Evolutionary conservation across 352 stramenopile genomes (phyloP), one percentile per base, ranked within the genome.

Genomic region (Blastocystis sp.): DNA sequence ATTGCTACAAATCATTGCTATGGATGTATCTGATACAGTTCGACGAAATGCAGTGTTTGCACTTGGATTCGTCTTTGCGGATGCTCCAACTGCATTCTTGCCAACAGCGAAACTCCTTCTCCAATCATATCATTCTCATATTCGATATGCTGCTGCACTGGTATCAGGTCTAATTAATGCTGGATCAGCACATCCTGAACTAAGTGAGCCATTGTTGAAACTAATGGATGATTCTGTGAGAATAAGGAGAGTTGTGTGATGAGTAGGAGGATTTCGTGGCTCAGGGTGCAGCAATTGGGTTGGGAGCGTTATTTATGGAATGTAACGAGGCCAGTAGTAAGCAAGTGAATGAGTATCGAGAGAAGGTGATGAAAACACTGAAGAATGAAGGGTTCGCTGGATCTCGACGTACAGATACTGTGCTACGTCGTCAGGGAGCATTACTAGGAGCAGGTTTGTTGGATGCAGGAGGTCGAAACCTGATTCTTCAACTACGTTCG

Each of bases 61-160:
- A 52, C 89, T 99, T 24, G 96, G 96, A 39, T 98, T 99, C 88
- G 95, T 99, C 39, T 90, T 99, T 69, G 49, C 39, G n/a, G 56
- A 86, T 39, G 21, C 24, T 21, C 54, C 54, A 24, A n/a, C 42
- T 0, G 32, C 54, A 7, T 98, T 98, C 92, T 97, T 94, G 37
- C 95, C 96, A 16, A 94, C 98, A 85, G 94, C 97, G 78, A 91
- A 96, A 73, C 91, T 99, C 42, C 90, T 99, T n/a, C 92, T 97
- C 0, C 96, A 99, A 88, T 97, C 93, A 88, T 99, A 98, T 91
- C 99, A 99, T 91, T 95, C 97, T 51, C 96, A 99, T 91, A 96
- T 99, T 42, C 94, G 97, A 58, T 99, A 99, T 90, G 96, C 96
- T 14, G 95, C 96, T 80, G 98, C 95, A 90, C 96, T 99, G 27